Evolutionary conservation across 2,329 filamentous ascomycete genomes (phyloP), one percentile per base, ranked within the genome.

Genomic region (Colletotrichum filicis): DNA sequence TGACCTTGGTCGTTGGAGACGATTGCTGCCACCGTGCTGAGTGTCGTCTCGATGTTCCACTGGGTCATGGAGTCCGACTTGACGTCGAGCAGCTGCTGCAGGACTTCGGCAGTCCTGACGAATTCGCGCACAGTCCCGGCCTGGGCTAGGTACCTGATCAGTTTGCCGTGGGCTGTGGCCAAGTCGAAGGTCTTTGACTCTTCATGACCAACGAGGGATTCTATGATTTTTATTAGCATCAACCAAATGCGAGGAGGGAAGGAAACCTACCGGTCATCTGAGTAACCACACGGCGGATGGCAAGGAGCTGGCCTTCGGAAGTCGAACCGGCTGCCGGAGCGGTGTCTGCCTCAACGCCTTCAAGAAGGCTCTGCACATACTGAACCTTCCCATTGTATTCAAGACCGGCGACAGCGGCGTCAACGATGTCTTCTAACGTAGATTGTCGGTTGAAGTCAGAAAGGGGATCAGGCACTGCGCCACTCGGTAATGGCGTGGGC

Each of bases 31-130:
- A 89, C 83, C 5, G 82, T 84, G 76, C 83, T 84, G 52, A 91
- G 79, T 4, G 88, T 89, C 32, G 83, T 76, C 73, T 91, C 89
- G 26, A 91, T 83, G 74, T 90, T 90, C 85, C 88, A 90, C 76
- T 91, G 89, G 6, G 84, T 85, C 84, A 90, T 88, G 53, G 83
- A 82, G 22, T 82, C 83, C 0, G 86, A 82, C 56, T 85, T 85
- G 75, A 84, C 85, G 74, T 89, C 88, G 28, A 91, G 83, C 9
- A 91, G 81, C 2, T 82, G 79, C 30, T 82, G 79, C 14, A 88
- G 78, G 11, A 84, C 82, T 46, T 85, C 83, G 57, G 85, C 84
- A 8, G 84, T 77, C 12, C 84, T 81, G 26, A 79, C 74, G 66
- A 84, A 83, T 66, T 84, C 80, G 1, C 78, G 73, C 6, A 79